Conservation (phyloP, 1,284 basidiomycete species). For the Coniferiporia weirii region DNA sequence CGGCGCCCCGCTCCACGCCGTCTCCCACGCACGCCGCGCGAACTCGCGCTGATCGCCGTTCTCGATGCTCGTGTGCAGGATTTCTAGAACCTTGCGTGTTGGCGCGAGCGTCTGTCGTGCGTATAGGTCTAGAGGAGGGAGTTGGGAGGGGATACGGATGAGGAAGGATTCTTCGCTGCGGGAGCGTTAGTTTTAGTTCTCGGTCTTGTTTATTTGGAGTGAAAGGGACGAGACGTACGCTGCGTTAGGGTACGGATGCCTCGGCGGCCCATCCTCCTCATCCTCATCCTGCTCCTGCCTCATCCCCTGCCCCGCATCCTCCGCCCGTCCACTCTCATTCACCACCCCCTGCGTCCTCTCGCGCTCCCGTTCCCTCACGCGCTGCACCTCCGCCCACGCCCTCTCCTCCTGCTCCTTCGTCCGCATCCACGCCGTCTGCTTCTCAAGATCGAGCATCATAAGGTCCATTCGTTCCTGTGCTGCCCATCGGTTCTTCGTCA, state of each 20-base stretch:
- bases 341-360: constrained; percentile 6
- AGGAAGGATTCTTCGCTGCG: constrained; percentile 29
- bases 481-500: constrained; percentile 46
- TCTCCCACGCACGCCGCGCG: constrained; percentile 46
- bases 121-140: constrained; percentile 37
- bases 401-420: constrained; percentile 39
- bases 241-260: constrained; percentile 13
- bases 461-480: constrained; percentile 50
- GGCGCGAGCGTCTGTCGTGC: constrained; percentile 46
- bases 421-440: constrained; percentile 40
- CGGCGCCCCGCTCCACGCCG: constrained; percentile 48
- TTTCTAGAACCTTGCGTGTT: constrained; percentile 39
- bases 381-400: constrained; percentile 32
- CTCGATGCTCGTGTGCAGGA: constrained; percentile 43
- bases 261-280: neutral
- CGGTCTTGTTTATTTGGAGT: constrained; percentile 13
- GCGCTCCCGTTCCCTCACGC: neutral
- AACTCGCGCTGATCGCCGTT: constrained; percentile 50
- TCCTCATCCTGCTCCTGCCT: neutral
- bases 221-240: constrained; percentile 9
- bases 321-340: neutral
- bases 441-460: constrained; percentile 52
- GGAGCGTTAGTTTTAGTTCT: neutral
- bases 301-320: constrained; percentile 2
- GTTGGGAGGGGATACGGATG: constrained; percentile 31